A percentile compares a stretch with the other conserved stretches of the same genome.
Conservation (phyloP, 1,139 yeast genomes). For the Geotrichum restrictum region DNA sequence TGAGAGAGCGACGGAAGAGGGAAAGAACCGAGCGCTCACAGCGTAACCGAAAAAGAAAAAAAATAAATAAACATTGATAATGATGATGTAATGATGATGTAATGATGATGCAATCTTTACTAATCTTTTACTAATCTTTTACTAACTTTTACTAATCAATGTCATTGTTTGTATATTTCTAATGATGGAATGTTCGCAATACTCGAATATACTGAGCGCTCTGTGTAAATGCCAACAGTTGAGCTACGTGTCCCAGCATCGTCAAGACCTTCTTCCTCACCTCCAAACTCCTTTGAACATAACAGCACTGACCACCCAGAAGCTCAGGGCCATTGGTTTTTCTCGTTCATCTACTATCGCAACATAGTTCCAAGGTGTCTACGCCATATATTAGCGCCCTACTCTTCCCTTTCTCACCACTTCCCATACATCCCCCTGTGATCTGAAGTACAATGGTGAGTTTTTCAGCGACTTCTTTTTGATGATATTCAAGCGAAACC, state of each 20-base stretch:
- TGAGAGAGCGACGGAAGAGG: background rate
- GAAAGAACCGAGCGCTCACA: background rate
- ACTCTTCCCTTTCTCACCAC: background rate
- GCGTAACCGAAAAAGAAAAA: background rate
- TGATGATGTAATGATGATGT: background rate
- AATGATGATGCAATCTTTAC: too few species aligned
- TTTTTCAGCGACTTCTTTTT: background rate
- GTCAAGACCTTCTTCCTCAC: background rate
- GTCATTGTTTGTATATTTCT: too few species aligned
- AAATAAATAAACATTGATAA: background rate
- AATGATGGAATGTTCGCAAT: too few species aligned
- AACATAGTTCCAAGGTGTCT: background rate
- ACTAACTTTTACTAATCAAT: too few species aligned
- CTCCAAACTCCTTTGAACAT: background rate
- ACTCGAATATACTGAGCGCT: too few species aligned
- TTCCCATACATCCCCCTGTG: background rate
- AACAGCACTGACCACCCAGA: background rate
- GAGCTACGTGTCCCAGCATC: slow-evolving; percentile 10
- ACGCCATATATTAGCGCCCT: too few species aligned
- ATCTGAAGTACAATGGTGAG: slow-evolving; percentile 10
- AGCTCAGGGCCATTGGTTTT: background rate
- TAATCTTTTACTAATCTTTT: too few species aligned
- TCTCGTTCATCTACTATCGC: background rate
- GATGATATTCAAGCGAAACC: too few species aligned
- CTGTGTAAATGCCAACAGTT: background rate